These are phyloP conservation scores for Begonia fuchsioides DNA, from an alignment of 306 rosid species.

Conservation along the genomic window DNA sequence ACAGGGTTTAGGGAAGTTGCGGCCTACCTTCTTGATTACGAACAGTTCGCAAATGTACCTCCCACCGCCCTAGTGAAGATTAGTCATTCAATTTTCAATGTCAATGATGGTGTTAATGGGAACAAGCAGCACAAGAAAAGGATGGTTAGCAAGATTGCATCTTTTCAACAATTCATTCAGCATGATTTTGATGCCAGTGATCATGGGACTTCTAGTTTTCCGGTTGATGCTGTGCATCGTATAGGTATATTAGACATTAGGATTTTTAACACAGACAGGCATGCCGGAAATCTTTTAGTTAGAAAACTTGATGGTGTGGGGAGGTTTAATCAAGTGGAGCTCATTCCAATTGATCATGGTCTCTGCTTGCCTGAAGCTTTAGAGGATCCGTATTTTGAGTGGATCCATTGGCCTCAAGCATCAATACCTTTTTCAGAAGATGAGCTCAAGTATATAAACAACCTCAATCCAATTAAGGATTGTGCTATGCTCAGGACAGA, in stretches of 20 bases:
- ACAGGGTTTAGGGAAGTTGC: constrained; percentile 96
- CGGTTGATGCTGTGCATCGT: constrained; percentile 84
- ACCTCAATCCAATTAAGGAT: constrained; percentile 45
- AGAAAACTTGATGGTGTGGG: constrained; percentile 70
- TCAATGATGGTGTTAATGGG: constrained; percentile 80
- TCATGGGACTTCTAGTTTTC: constrained; percentile 93
- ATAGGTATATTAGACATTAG: constrained; percentile 92
- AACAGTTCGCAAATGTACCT: constrained; percentile 90
- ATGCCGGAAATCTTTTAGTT: constrained; percentile 90
- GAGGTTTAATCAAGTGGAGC: constrained; percentile 79
- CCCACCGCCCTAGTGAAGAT: constrained; percentile 89
- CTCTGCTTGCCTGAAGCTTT: constrained; percentile 87
- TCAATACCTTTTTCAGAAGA: constrained; percentile 91
- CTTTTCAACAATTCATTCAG: constrained; percentile 73
- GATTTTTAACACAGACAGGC: constrained; percentile 94
- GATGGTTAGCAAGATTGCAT: constrained; percentile 88
- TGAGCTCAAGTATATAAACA: constrained; percentile 59
- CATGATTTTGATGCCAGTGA: constrained; percentile 99
- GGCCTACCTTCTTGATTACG: constrained; percentile 72
- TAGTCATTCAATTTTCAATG: constrained; percentile 88
- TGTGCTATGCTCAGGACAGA: constrained; percentile 67
- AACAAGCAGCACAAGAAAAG: constrained; percentile 43
- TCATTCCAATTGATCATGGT: constrained; percentile 94
- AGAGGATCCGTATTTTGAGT: constrained; percentile 97
- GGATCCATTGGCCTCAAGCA: constrained; percentile 99